These are phyloP conservation scores for Acer yangbiense DNA, from an alignment of 345 rosid genomes.

Conservation along the genomic window DNA sequence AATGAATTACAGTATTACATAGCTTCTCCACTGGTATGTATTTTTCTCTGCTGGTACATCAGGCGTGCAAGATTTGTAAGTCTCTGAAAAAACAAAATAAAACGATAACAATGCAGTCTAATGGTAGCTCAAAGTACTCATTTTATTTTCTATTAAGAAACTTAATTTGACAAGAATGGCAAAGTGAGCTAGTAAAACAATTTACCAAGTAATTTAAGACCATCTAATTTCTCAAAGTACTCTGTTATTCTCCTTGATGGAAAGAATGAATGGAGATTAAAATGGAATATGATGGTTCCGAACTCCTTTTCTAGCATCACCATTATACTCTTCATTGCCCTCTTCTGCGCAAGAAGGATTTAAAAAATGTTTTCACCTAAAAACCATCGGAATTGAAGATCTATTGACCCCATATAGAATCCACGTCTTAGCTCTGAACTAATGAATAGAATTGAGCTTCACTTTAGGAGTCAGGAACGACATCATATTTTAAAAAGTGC, in stretches of 20 bases:
- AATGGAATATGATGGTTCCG: neutral
- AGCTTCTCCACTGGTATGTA: too few species aligned
- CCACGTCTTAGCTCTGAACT: neutral
- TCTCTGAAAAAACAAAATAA: too few species aligned
- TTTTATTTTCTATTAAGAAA: too few species aligned
- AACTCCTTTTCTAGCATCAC: neutral
- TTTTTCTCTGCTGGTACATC: too few species aligned
- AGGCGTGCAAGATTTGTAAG: too few species aligned
- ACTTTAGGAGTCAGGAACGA: neutral
- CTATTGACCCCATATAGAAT: neutral
- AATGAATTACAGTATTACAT: too few species aligned
- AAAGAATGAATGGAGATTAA: neutral
- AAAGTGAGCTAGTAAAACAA: neutral
- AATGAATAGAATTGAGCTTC: neutral
- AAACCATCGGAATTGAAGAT: neutral
- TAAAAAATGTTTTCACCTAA: neutral
- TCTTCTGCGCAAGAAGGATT: neutral
- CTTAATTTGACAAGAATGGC: neutral
- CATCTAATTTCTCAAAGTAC: too few species aligned
- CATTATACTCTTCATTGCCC: neutral
- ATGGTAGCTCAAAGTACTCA: too few species aligned
- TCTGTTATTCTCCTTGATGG: neutral
- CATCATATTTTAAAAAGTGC: too few species aligned
- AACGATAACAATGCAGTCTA: too few species aligned
- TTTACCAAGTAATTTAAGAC: neutral